Evolutionary conservation across 1,284 basidiomycete genomes (phyloP).

Genomic region (Mycosarcoma maydis): DNA sequence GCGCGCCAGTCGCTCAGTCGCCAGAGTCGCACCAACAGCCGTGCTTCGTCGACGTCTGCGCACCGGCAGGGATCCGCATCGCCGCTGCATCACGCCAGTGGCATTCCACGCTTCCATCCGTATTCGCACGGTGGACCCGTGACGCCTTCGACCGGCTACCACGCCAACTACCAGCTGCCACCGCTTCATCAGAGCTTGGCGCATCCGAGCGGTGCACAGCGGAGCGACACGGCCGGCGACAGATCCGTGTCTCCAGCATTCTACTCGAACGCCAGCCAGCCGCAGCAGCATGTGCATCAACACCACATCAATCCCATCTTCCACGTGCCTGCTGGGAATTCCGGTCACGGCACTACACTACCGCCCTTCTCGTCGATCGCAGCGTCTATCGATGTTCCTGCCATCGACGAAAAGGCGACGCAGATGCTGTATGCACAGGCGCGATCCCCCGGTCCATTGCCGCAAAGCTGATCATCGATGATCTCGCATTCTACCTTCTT

Average conservation of each 20-base stretch:
- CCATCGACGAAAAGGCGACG: slow-evolving; percentile 26
- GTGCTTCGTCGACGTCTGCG: slow-evolving; percentile 55
- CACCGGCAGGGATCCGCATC: slow-evolving; percentile 60
- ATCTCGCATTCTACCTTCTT: background rate
- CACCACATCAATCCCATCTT: slow-evolving; percentile 54
- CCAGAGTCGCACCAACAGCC: slow-evolving; percentile 53
- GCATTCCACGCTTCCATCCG: slow-evolving; percentile 61
- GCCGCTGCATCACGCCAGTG: slow-evolving; percentile 57
- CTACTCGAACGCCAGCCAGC: slow-evolving; percentile 7
- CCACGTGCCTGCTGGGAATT: slow-evolving; percentile 33
- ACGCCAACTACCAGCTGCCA: slow-evolving; percentile 42
- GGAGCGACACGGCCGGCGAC: slow-evolving; percentile 17
- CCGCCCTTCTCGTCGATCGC: slow-evolving; percentile 58
- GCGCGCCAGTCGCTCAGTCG: slow-evolving; percentile 50
- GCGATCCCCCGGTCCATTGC: slow-evolving; percentile 18
- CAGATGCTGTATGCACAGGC: slow-evolving; percentile 40
- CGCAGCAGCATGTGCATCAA: slow-evolving; percentile 25
- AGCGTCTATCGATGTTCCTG: slow-evolving; percentile 37
- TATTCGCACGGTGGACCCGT: slow-evolving; percentile 51
- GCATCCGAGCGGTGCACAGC: slow-evolving; percentile 19
- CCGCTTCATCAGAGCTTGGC: slow-evolving; percentile 39
- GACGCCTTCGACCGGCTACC: slow-evolving; percentile 29
- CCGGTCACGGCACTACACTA: slow-evolving; percentile 35
- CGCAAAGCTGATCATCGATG: slow-evolving; percentile 18
- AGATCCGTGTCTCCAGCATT: slow-evolving; percentile 9